phyloP scores from a whole-genome alignment of 768 basidiomycete genomes.

The Amanita muscaria region DNA sequence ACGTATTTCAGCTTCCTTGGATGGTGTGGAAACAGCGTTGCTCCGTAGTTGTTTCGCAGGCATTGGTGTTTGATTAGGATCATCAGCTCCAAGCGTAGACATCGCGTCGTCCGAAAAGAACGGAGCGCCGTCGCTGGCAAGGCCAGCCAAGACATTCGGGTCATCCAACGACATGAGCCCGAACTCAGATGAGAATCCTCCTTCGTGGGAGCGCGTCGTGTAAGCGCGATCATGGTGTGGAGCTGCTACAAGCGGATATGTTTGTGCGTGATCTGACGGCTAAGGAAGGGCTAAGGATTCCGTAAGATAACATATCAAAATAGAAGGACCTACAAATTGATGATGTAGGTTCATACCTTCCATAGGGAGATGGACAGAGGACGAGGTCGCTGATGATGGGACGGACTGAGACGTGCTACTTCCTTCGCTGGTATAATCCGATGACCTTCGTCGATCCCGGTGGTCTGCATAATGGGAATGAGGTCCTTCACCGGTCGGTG shows the following conservation, averaged over 20 bases:
- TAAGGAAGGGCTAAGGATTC: conserved; percentile 18
- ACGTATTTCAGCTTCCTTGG: conserved; percentile 22
- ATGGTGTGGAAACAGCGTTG: conserved; percentile 11
- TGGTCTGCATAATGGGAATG: conserved; percentile 4
- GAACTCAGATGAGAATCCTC: conserved; percentile 53
- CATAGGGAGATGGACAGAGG: conserved; percentile 41
- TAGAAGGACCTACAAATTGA: conserved; percentile 7
- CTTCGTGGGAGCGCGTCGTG: conserved; percentile 21
- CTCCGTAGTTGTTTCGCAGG: conserved; percentile 15
- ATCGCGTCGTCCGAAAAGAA: conserved; percentile 41
- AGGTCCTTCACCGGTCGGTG: background rate
- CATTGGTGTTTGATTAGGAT: conserved; percentile 44
- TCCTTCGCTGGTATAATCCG: conserved; percentile 37
- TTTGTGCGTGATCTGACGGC: conserved; percentile 3
- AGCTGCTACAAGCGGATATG: background rate
- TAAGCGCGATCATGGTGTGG: conserved; percentile 3
- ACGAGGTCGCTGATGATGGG: conserved; percentile 47
- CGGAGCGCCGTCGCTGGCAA: conserved; percentile 47
- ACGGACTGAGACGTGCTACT: conserved; percentile 36
- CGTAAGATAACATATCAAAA: conserved; percentile 19
- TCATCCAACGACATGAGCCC: conserved; percentile 74
- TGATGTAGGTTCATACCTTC: conserved; percentile 8
- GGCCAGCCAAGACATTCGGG: conserved; percentile 54
- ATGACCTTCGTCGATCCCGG: conserved; percentile 22
- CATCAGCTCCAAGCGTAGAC: conserved; percentile 15